These are phyloP conservation scores for Heterobasidion parviporum DNA, from an alignment of 1,284 basidiomycete species.

Conservation along the genomic window DNA sequence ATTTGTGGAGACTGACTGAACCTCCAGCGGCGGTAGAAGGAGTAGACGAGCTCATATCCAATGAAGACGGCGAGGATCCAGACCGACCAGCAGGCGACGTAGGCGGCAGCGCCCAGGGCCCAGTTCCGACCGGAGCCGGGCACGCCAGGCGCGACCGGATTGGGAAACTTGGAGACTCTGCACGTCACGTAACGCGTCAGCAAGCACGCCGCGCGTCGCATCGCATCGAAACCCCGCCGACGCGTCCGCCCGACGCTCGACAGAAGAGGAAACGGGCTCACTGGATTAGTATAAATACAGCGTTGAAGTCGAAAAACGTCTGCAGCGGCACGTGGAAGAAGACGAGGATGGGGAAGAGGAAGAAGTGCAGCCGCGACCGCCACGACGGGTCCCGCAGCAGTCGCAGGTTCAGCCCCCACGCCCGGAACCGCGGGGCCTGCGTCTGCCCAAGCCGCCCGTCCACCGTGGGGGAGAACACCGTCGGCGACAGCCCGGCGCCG, in stretches of 20 bases:
- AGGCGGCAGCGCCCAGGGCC: constrained; percentile 71
- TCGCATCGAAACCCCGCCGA: too few relatives aligned
- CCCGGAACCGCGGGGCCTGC: constrained; percentile 54
- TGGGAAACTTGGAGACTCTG: constrained; percentile 64
- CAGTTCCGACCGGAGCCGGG: constrained; percentile 67
- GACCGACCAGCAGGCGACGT: constrained; percentile 67
- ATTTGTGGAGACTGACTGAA: constrained; percentile 52
- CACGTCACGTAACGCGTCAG: not conserved
- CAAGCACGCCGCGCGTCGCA: constrained; percentile 1
- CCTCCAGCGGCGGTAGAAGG: constrained; percentile 75
- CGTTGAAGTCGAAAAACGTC: constrained; percentile 77
- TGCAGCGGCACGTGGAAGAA: constrained; percentile 68
- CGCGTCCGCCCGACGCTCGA: not conserved
- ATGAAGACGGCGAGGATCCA: constrained; percentile 74
- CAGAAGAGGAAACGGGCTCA: constrained; percentile 31
- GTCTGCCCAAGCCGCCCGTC: constrained; percentile 24
- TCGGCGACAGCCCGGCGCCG: constrained; percentile 36
- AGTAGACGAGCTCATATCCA: constrained; percentile 74
- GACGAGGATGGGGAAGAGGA: constrained; percentile 55
- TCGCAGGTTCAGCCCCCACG: constrained; percentile 54
- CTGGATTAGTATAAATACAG: constrained; percentile 69
- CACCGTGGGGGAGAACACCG: constrained; percentile 31
- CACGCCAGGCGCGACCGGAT: constrained; percentile 55
- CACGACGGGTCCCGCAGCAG: constrained; percentile 53
- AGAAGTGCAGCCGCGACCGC: constrained; percentile 52